Conservation (phyloP, 805 yeast genomes). For the Millerozyma miso region DNA sequence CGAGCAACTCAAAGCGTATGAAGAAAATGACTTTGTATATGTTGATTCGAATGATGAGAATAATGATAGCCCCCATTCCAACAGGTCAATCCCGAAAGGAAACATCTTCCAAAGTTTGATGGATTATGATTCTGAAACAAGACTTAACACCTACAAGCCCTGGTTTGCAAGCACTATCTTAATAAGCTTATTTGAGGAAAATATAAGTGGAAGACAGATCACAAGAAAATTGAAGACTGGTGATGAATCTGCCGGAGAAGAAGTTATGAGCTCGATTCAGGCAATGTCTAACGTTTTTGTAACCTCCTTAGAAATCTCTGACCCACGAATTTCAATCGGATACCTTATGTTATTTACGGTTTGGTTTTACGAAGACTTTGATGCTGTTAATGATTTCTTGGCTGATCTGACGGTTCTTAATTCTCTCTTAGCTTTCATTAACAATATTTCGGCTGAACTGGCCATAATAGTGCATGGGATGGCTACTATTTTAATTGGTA, state of each 20-base stretch:
- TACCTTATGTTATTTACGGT: slow-evolving; percentile 68
- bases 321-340: slow-evolving; percentile 74
- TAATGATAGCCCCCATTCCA: background rate
- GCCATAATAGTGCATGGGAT: slow-evolving; percentile 65
- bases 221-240: slow-evolving; percentile 55
- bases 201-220: slow-evolving; percentile 43
- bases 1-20: slow-evolving; percentile 53
- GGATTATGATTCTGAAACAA: slow-evolving; percentile 61
- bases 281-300: slow-evolving; percentile 73
- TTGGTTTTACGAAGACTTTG: slow-evolving; percentile 76
- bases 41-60: slow-evolving; percentile 1
- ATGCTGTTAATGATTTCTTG: slow-evolving; percentile 72
- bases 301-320: slow-evolving; percentile 54
- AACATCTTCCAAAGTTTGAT: slow-evolving; percentile 69
- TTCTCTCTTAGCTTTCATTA: slow-evolving; percentile 62
- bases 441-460: slow-evolving; percentile 43
- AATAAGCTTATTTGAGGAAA: slow-evolving; percentile 56
- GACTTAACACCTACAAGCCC: slow-evolving; percentile 77
- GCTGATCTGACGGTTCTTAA: slow-evolving; percentile 62
- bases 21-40: slow-evolving; percentile 5
- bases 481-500: slow-evolving; percentile 67
- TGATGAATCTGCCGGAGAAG: slow-evolving; percentile 59
- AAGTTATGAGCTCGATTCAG: slow-evolving; percentile 63
- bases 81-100: slow-evolving; percentile 19
- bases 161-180: slow-evolving; percentile 80